Conservation (phyloP, 805 yeast genomes). For the Debaryomyces castellii region DNA sequence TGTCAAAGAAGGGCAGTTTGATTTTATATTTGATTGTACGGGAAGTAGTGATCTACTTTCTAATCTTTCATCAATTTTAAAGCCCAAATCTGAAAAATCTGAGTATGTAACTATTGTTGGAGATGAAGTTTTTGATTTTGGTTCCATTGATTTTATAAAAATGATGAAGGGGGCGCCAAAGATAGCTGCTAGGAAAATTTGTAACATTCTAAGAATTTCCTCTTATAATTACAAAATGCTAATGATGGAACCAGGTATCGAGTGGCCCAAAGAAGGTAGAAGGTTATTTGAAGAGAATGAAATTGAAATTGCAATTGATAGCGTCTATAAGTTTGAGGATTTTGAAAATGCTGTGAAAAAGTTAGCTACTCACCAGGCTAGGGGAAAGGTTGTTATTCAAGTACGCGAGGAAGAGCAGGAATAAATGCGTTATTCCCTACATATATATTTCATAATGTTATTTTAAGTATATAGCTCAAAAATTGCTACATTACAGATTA, state of each 20-base stretch:
- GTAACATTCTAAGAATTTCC: slow-evolving; percentile 13
- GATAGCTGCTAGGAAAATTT: background rate
- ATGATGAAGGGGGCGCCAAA: background rate
- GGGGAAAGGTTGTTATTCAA: slow-evolving; percentile 65
- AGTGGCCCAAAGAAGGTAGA: slow-evolving; percentile 20
- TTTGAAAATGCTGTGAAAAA: slow-evolving; percentile 50
- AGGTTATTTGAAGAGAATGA: slow-evolving; percentile 47
- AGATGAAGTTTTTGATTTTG: slow-evolving; percentile 29
- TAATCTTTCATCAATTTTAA: slow-evolving; percentile 42
- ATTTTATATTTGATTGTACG: slow-evolving; percentile 62
- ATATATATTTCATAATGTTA: too few relatives aligned
- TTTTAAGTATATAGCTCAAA: too few relatives aligned
- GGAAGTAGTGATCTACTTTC: slow-evolving; percentile 56
- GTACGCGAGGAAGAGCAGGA: slow-evolving; percentile 8
- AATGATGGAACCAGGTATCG: slow-evolving; percentile 8
- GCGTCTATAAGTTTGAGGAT: slow-evolving; percentile 49
- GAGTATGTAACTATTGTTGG: slow-evolving; percentile 59
- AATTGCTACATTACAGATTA: too few relatives aligned
- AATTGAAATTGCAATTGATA: slow-evolving; percentile 51
- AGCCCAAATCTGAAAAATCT: slow-evolving; percentile 46
- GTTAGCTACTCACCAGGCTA: slow-evolving; percentile 47
- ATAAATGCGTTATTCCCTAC: too few relatives aligned
- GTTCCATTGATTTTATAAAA: background rate
- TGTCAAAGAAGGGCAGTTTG: slow-evolving; percentile 45
- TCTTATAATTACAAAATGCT: slow-evolving; percentile 28